These are phyloP conservation scores for Juncus inflexus DNA, from an alignment of 176 grass and related monocot genomes.

Conservation along the genomic window DNA sequence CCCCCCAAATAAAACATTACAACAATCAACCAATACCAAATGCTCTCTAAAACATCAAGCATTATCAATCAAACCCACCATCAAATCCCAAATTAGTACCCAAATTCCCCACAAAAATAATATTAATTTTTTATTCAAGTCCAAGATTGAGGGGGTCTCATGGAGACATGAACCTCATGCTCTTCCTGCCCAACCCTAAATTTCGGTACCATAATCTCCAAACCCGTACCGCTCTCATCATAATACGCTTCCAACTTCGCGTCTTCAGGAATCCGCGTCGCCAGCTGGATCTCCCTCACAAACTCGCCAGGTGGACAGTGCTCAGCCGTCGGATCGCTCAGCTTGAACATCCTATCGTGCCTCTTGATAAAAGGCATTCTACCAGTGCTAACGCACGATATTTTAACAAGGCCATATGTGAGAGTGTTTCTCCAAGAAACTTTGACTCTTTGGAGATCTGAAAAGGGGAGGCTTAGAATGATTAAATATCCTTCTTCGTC, in stretches of 20 bases:
- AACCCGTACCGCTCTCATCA: constrained; percentile 65
- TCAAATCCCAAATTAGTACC: constrained; percentile 13
- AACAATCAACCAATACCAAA: constrained; percentile 24
- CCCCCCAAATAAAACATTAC: constrained; percentile 17
- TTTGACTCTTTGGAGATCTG: constrained; percentile 78
- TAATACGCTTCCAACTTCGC: constrained; percentile 77
- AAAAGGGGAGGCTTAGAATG: constrained; percentile 77
- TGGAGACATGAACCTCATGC: constrained; percentile 90
- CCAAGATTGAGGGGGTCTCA: constrained; percentile 71
- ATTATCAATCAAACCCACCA: constrained; percentile 28
- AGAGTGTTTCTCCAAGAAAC: constrained; percentile 93
- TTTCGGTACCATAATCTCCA: constrained; percentile 93
- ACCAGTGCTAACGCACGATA: constrained; percentile 60
- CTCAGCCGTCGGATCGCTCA: constrained; percentile 68
- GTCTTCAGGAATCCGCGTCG: constrained; percentile 84
- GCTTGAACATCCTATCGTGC: constrained; percentile 81
- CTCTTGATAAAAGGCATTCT: constrained; percentile 67
- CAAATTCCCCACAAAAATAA: constrained; percentile 17
- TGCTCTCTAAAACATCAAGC: constrained; percentile 32
- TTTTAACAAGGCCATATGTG: constrained; percentile 71
- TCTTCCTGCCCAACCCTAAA: constrained; percentile 78
- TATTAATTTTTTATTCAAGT: constrained; percentile 31
- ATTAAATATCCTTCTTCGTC: constrained; percentile 87
- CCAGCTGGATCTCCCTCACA: constrained; percentile 70
- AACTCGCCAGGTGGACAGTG: constrained; percentile 95